Base-by-base conservation (phyloP, 805 yeast species). In the Jamesozyma lodderae region DNA sequence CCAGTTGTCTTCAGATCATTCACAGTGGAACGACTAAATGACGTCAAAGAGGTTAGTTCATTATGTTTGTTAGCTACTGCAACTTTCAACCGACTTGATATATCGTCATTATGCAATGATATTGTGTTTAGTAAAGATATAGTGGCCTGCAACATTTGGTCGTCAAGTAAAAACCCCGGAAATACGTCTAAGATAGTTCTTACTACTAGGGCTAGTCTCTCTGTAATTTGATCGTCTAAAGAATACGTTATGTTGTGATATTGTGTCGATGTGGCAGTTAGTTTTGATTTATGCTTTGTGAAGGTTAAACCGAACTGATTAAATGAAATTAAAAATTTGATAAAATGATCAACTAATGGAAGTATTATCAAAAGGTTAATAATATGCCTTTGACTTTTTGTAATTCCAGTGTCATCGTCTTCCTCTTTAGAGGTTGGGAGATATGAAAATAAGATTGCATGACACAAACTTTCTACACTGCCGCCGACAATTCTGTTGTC, bases 391-490 rank as follows among this genome's bases (percentile, higher is more conserved):
- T 48, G 46, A 30, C 34, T 23, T 13, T 38, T 31, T 10, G 15
- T 18, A 13, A 23, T 24, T n/a, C n/a, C n/a, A 5, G 15, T 22
- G 4, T 17, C 14, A 15, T 35, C 35, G 7, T 31, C 16, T 14
- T 40, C 25, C 14, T 34, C 35, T 8, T 22, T 16, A 9, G 30
- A 31, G 5, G 24, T 31, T 11, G 38, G 23, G 10, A 20, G 17
- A 6, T 40, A 24, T 14, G 31, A 38, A 55, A 78, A 79, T 13
- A 86, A 55, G 19, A 84, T 64, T 3, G 82, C 72, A 60, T 88
- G 96, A 40, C 88, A 75, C 26, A 87, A 67, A 33, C 87, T 73
- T 56, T 87, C 96, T 9, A 74, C 52, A 0, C 84, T 55, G 15
- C 84, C 84, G 17, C 72, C 67, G 6, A 68, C 45, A 16, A 71